Evolutionary conservation across 1,139 yeast species (phyloP), one percentile per base, ranked within the genome.

Genomic region (Nematodospora anomalae): DNA sequence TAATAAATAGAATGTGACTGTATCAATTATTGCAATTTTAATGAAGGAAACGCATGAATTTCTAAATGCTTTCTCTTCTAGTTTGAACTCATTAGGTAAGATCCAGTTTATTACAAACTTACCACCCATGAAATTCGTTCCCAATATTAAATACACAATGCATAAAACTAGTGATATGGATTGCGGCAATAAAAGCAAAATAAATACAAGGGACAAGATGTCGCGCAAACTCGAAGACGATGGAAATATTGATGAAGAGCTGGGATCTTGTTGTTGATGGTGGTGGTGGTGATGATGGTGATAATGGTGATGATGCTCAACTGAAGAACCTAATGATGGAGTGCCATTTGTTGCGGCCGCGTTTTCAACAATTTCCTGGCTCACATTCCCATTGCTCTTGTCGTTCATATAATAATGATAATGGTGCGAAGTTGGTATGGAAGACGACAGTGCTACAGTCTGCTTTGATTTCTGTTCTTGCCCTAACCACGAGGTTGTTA

Each of bases 71-170:
- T 26, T 35, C 5, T 27, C 21, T 4, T 25, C 32, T n/a, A 27
- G 20, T 16, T 31, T 36, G 11, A 31, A 38, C n/a, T 30, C 30
- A 7, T 27, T 26, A 7, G 43, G 43, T 13, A 40, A 32, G 15
- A 40, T 26, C 16, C 33, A 33, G 32, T 64, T 57, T 13, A 71
- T 59, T 18, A 74, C 47, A 21, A 68, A 50, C 35, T 66, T 64
- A 8, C 77, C 75, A 13, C 75, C 67, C 33, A 67, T 53, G 26
- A 66, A 58, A 30, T 67, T 64, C 24, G 69, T 63, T 4, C 76
- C 76, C 33, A 71, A 57, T 14, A 69, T 50, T 9, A 71, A 62
- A 42, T 72, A 75, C 3, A 64, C 35, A 0, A 62, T 36, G 35
- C 76, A 54, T 4, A 71, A 52, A 9, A 63, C 40, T 29, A 68